These are phyloP conservation scores for Conticribra guillardii DNA, from an alignment of 108 stramenopile species.

Conservation along the genomic window DNA sequence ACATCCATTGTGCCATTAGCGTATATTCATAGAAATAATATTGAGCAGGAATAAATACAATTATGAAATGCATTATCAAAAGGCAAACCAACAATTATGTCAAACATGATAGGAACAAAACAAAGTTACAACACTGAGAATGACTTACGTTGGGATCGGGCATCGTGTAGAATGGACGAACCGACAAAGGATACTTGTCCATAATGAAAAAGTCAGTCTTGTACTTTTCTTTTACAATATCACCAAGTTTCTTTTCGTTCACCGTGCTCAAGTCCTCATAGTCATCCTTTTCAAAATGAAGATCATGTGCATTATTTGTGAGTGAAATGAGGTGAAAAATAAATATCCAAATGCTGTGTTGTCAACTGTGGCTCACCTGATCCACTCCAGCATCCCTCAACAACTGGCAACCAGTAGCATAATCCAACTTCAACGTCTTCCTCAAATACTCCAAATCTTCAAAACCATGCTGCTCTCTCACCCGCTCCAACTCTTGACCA, in stretches of 20 bases:
- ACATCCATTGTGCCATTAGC: no score
- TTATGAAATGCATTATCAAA: no score
- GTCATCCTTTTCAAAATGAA: slow-evolving; percentile 58
- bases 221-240: slow-evolving; percentile 96
- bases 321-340: no score
- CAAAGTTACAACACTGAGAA: background rate
- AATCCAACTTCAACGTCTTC: slow-evolving; percentile 93
- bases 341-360: no score
- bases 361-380: slow-evolving; percentile 41
- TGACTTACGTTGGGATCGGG: slow-evolving; percentile 83
- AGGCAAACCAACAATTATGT: no score
- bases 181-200: slow-evolving; percentile 98
- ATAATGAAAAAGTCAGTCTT: slow-evolving; percentile 99
- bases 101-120: background rate
- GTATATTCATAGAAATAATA: no score
- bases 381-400: slow-evolving; percentile 85
- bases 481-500: slow-evolving; percentile 87
- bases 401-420: slow-evolving; percentile 89
- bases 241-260: slow-evolving; percentile 97
- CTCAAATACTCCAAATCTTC: slow-evolving; percentile 93
- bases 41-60: no score
- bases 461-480: slow-evolving; percentile 96
- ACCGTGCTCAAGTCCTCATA: slow-evolving; percentile 96
- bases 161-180: slow-evolving; percentile 99
- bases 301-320: no score